Percentiles rank a stretch among this genome's conserved stretches.
Evolutionary conservation across 169 alveolate genomes (phyloP).

Genomic region (Amoebophrya sp.): DNA sequence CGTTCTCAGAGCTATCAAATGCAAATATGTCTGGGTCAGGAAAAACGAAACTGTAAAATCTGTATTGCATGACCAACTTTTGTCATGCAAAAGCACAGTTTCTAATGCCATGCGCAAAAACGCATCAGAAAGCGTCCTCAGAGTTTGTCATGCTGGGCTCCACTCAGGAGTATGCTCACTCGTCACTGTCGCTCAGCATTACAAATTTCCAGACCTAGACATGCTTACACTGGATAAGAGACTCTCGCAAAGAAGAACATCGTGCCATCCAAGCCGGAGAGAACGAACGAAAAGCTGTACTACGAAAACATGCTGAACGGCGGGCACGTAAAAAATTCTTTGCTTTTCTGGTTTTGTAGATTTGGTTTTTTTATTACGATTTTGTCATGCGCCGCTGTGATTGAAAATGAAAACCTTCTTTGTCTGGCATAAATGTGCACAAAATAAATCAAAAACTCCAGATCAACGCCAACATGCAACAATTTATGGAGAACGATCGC

Average conservation of each 20-base stretch:
- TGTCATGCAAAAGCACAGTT: no score
- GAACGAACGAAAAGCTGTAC: constrained; percentile 29
- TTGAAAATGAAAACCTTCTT: neutral
- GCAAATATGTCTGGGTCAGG: no score
- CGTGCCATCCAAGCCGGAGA: constrained; percentile 22
- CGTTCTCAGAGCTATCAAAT: no score
- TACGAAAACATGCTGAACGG: constrained; percentile 30
- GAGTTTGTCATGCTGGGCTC: no score
- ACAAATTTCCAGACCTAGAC: no score
- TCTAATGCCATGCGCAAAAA: no score
- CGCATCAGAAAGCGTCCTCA: no score
- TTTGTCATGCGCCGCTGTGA: neutral
- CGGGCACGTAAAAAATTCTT: neutral
- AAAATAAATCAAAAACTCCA: neutral
- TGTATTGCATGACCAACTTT: no score
- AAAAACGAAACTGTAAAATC: no score
- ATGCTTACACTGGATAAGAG: no score
- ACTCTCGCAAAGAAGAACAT: neutral
- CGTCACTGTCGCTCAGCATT: no score
- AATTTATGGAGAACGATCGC: constrained; percentile 41
- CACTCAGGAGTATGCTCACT: no score
- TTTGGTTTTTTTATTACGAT: neutral
- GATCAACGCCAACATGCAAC: constrained; percentile 28
- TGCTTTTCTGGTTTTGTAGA: neutral
- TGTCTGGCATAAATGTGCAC: neutral